Evolutionary conservation across 1,139 yeast genomes (phyloP), one percentile per base, ranked within the genome.

Genomic region (Petasospora fabianii): DNA sequence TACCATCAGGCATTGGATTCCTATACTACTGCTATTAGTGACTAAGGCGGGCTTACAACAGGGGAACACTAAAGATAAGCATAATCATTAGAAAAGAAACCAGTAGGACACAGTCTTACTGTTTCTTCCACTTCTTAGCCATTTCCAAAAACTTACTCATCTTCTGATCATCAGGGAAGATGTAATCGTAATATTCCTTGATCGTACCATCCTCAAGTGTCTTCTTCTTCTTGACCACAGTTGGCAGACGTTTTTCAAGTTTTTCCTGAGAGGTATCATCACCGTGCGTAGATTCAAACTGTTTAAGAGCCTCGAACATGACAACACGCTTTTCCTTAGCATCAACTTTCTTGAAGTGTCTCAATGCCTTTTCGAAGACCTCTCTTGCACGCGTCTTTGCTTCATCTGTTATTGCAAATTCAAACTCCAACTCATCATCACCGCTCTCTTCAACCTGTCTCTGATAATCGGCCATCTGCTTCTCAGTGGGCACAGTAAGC

Each of bases 271-370:
- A 50, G 4, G 62, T 67, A 0, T 51, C 59, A 16, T 66, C 61
- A 0, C 97, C 97, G 55, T 86, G 77, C 2, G 61, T 62, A 27
- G 61, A 53, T 54, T 88, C 96, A 60, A 84, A 88, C 39, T 71
- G 70, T 35, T 66, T 65, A 72, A 84, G 77, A 0, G 88, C 79
- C 42, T 84, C 81, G 22, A 81, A 64, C 6, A 88, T 58, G 1
- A 68, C 59, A 2, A 73, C 65, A 34, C 94, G 69, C 24, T 71
- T 71, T 27, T 71, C 71, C 15, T 64, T 64, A 21, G 63, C 57
- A 14, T 56, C 55, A 3, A 50, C 43, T 4, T 56, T 54, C 50
- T 72, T 74, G 56, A 71, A 75, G 38, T 62, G 58, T 3, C 50
- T 52, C 39, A 79, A 62, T 0, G 85, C 94, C 27, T 71, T 61